Conservation (phyloP, 2,329 filamentous ascomycete genomes). For the Stachybotrys echinatus region DNA sequence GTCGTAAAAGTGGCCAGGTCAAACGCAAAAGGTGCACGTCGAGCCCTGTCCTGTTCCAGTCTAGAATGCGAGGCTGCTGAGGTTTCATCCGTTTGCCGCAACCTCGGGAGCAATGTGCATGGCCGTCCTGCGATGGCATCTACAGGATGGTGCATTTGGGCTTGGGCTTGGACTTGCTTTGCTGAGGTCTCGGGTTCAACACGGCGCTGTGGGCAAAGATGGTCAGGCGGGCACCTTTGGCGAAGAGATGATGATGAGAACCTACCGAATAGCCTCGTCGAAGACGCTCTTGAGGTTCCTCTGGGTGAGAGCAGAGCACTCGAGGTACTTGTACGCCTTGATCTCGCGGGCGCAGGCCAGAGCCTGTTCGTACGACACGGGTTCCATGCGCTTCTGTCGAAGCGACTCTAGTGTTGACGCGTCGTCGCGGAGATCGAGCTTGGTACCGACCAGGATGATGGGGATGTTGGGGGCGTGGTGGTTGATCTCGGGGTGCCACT, state of each 20-base stretch:
- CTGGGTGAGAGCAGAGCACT: slow-evolving; percentile 96
- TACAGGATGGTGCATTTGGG: slow-evolving; percentile 67
- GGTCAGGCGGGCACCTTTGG: slow-evolving; percentile 3
- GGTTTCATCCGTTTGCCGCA: not conserved
- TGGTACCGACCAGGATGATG: slow-evolving; percentile 95
- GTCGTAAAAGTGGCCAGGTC: not conserved
- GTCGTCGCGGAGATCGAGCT: slow-evolving; percentile 92
- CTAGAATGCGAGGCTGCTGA: not conserved
- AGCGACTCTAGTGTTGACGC: slow-evolving; percentile 74
- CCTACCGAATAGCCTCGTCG: slow-evolving; percentile 94
- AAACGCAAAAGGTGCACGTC: not conserved
- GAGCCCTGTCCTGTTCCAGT: not conserved
- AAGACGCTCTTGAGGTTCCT: slow-evolving; percentile 98
- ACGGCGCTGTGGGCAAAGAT: slow-evolving; percentile 54
- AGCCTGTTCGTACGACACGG: slow-evolving; percentile 93
- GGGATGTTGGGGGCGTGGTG: slow-evolving; percentile 94
- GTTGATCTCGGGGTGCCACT: slow-evolving; percentile 98
- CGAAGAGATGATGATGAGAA: slow-evolving; percentile 9
- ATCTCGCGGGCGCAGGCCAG: slow-evolving; percentile 89
- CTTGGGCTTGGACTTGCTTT: slow-evolving; percentile 50
- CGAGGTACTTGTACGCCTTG: slow-evolving; percentile 92
- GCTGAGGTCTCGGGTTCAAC: slow-evolving; percentile 57
- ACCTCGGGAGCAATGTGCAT: not conserved
- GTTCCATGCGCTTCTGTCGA: slow-evolving; percentile 89
- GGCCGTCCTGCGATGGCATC: slow-evolving; percentile 10